Evolutionary conservation across 225 moss, liverwort and hornwort genomes (phyloP).

Genomic region (Marchantia polymorpha): DNA sequence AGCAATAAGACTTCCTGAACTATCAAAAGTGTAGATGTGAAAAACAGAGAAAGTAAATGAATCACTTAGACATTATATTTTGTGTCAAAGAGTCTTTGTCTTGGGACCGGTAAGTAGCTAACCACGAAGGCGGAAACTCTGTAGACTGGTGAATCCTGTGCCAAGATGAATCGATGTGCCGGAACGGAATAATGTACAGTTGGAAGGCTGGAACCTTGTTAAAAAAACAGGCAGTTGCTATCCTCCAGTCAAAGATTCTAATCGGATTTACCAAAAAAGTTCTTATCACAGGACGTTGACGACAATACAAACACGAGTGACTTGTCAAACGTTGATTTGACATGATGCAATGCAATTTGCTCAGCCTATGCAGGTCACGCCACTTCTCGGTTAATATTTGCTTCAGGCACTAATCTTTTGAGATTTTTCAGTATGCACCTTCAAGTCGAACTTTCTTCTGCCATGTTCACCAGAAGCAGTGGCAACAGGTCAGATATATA

Average conservation of each 20-base stretch:
- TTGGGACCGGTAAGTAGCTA: not conserved
- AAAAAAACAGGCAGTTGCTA: slow-evolving; percentile 3
- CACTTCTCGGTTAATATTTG: slow-evolving; percentile 4
- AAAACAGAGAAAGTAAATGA: not conserved
- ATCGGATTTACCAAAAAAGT: not conserved
- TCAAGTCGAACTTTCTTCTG: slow-evolving; percentile 1
- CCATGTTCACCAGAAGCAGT: slow-evolving; percentile 1
- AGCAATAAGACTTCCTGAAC: not conserved
- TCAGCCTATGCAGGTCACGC: not conserved
- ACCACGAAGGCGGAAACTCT: not conserved
- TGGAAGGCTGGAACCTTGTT: slow-evolving; percentile 7
- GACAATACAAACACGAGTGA: slow-evolving; percentile 9
- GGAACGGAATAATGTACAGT: slow-evolving; percentile 16
- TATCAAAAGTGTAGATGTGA: not conserved
- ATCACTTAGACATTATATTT: not conserved
- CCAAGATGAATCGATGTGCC: slow-evolving; percentile 9
- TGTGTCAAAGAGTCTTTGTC: not conserved
- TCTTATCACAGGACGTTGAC: slow-evolving; percentile 7
- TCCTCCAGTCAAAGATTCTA: slow-evolving; percentile 17
- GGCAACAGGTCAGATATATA: not conserved
- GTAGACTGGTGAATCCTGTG: not conserved
- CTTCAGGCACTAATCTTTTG: slow-evolving; percentile 14
- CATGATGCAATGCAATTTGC: not conserved
- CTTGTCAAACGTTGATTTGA: slow-evolving; percentile 16
- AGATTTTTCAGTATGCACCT: slow-evolving; percentile 21